Conservation (phyloP, 2,329 filamentous ascomycete species). For the Alternaria gansuensis region DNA sequence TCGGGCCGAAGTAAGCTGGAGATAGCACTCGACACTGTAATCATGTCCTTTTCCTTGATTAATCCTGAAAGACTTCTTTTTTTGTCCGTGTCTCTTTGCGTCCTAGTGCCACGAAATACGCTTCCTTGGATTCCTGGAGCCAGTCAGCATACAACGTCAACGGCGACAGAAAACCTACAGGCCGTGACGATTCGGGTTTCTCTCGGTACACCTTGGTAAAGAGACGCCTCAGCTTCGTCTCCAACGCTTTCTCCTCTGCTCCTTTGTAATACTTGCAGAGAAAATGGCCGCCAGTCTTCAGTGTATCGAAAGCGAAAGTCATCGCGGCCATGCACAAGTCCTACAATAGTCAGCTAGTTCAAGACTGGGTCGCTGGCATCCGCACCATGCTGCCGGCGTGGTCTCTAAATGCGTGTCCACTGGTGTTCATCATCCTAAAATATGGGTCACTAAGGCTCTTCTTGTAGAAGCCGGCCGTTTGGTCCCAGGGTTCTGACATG, state of each 20-base stretch:
- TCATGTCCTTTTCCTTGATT: conserved; percentile 2
- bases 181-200: conserved; percentile 90
- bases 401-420: conserved; percentile 84
- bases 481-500: conserved; percentile 97
- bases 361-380: background rate
- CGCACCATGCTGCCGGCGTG: conserved; percentile 94
- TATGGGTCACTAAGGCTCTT: conserved; percentile 95
- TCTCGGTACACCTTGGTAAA: conserved; percentile 84
- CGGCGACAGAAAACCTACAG: conserved; percentile 61
- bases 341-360: conserved; percentile 58
- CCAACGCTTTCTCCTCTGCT: conserved; percentile 80
- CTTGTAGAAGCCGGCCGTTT: conserved; percentile 79
- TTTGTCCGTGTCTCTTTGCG: conserved; percentile 65
- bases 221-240: conserved; percentile 75
- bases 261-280: conserved; percentile 99
- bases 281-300: conserved; percentile 85
- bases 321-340: conserved; percentile 89
- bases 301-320: conserved; percentile 82
- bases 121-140: conserved; percentile 79
- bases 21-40: background rate
- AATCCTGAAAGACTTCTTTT: conserved; percentile 57
- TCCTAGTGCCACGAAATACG: conserved; percentile 82
- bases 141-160: conserved; percentile 17
- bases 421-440: conserved; percentile 99
- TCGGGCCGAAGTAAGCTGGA: conserved; percentile 14